Percentiles rank a stretch among this genome's conserved stretches.
phyloP scores from a whole-genome alignment of 208 protist genomes.

The Wallacemonas sp. region DNA sequence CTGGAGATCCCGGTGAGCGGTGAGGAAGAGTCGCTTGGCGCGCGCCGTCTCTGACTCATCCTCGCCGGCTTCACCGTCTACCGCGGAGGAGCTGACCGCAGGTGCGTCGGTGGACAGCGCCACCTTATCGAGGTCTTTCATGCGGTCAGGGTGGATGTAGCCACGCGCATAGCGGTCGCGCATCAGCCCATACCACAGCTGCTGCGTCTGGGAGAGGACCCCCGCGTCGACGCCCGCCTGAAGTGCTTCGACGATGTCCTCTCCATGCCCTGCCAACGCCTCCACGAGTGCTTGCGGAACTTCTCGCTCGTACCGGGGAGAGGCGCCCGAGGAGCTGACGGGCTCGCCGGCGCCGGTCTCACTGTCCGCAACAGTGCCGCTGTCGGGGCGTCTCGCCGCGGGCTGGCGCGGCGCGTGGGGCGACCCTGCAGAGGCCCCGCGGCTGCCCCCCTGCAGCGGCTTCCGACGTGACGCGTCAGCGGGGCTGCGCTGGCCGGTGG shows the following conservation, averaged over 20 bases:
- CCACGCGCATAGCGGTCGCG: conserved; percentile 33
- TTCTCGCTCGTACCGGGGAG: background rate
- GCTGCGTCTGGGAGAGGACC: conserved; percentile 14
- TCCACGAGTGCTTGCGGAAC: background rate
- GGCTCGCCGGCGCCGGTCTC: background rate
- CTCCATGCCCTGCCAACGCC: background rate
- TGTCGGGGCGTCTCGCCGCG: background rate
- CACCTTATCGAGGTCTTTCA: conserved; percentile 32
- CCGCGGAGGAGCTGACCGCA: background rate
- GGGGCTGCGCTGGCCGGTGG: background rate
- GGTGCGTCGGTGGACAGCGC: conserved; percentile 7
- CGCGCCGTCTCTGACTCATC: background rate
- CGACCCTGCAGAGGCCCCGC: too few species aligned
- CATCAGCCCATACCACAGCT: conserved; percentile 26
- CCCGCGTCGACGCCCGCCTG: background rate
- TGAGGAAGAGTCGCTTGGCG: conserved; percentile 11
- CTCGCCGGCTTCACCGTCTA: background rate
- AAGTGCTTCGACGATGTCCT: background rate
- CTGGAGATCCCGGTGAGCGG: conserved; percentile 23
- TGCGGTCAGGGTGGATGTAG: conserved; percentile 43
- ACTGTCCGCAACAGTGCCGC: background rate
- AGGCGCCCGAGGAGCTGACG: background rate
- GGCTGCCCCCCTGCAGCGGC: too few species aligned
- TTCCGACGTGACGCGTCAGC: too few species aligned
- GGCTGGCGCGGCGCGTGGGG: background rate